phyloP scores from a whole-genome alignment of 2,329 filamentous ascomycete genomes.

The Cladosporium sp. region DNA sequence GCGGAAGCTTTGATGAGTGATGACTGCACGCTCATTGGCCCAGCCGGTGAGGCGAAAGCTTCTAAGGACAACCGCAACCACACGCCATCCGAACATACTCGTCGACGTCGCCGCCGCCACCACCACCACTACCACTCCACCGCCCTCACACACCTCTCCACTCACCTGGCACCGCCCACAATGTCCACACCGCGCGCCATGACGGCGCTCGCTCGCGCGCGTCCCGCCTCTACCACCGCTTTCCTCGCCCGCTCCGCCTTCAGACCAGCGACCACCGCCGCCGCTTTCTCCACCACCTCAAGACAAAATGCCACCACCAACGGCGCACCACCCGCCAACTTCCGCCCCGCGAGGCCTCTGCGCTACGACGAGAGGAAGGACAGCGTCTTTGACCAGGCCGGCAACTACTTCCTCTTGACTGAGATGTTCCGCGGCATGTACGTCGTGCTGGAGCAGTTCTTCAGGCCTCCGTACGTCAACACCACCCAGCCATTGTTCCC shows the following conservation, averaged over 20 bases:
- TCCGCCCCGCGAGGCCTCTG: conserved; percentile 69
- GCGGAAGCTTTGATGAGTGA: neutral
- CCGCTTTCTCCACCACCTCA: conserved; percentile 61
- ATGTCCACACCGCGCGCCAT: conserved; percentile 48
- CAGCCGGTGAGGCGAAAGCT: neutral
- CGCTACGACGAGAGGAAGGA: conserved; percentile 80
- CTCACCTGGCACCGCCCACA: conserved; percentile 67
- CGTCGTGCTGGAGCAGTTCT: conserved; percentile 94
- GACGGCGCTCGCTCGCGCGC: conserved; percentile 44
- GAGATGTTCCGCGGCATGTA: conserved; percentile 99
- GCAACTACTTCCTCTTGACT: conserved; percentile 90
- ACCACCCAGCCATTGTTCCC: conserved; percentile 14
- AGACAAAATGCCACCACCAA: conserved; percentile 61
- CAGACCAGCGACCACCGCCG: conserved; percentile 40
- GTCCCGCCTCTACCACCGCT: conserved; percentile 33
- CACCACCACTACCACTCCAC: conserved; percentile 48
- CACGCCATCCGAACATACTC: neutral
- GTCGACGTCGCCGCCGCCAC: conserved; percentile 4
- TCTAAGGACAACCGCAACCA: neutral
- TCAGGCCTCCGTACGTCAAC: conserved; percentile 84
- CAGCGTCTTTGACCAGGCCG: conserved; percentile 73
- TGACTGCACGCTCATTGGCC: neutral
- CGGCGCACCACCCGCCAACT: conserved; percentile 74
- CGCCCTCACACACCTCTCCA: conserved; percentile 69
- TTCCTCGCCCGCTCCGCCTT: conserved; percentile 35